Evolutionary conservation across 371 early-diverging fungal genomes (phyloP).

Genomic region (Mucor plumbeus): DNA sequence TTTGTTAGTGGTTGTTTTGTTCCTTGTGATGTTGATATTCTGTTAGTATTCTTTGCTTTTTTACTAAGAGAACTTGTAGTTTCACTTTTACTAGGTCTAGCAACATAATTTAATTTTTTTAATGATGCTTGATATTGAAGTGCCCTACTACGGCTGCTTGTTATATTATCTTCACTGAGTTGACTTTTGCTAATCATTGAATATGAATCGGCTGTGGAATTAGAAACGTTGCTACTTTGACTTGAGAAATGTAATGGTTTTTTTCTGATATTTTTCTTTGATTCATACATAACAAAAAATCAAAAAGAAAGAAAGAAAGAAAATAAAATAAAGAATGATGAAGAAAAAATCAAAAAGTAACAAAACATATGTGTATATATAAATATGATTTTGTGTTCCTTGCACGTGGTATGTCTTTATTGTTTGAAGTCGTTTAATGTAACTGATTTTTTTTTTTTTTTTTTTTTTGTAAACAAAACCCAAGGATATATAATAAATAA

Average conservation of each 20-base stretch:
- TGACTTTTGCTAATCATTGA: neutral
- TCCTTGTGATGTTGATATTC: neutral
- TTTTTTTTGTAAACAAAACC: neutral
- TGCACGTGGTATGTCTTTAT: conserved; percentile 13
- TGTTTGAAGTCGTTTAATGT: conserved; percentile 7
- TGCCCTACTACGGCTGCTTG: neutral
- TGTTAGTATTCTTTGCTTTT: neutral
- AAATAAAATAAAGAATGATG: neutral
- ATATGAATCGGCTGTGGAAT: conserved; percentile 3
- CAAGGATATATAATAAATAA: neutral
- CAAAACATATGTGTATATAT: neutral
- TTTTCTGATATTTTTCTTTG: neutral
- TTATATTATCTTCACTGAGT: conserved; percentile 4
- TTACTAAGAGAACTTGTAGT: neutral
- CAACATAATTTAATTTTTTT: neutral
- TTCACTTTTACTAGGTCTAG: conserved; percentile 11
- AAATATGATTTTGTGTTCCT: conserved; percentile 1
- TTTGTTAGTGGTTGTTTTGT: neutral
- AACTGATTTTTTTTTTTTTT: neutral
- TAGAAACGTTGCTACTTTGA: neutral
- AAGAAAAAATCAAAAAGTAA: neutral
- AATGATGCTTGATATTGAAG: conserved; percentile 1
- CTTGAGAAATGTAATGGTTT: neutral
- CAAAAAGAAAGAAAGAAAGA: neutral
- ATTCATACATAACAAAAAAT: neutral